A percentile compares a stretch with the other conserved stretches of the same genome.
phyloP scores from a whole-genome alignment of 805 yeast species.

The Ogataea sp. region DNA sequence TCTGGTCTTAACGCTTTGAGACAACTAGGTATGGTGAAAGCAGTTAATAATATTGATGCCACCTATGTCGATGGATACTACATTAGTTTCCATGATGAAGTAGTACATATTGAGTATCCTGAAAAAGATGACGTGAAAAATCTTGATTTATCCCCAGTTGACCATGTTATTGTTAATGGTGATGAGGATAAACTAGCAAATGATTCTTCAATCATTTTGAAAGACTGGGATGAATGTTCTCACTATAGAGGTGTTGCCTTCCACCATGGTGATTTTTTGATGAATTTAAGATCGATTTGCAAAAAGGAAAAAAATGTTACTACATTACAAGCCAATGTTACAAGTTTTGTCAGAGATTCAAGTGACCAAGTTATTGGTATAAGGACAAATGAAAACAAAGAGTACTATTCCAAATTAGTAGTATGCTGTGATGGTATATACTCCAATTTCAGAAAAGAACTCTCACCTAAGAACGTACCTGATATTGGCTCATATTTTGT shows the following conservation, averaged over 20 bases:
- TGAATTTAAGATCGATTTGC: constrained; percentile 68
- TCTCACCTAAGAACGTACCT: constrained; percentile 56
- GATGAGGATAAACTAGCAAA: constrained; percentile 44
- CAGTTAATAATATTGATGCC: constrained; percentile 72
- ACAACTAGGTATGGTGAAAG: constrained; percentile 75
- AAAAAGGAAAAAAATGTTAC: constrained; percentile 66
- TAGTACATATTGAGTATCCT: constrained; percentile 64
- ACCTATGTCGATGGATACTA: constrained; percentile 73
- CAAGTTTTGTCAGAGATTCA: constrained; percentile 47
- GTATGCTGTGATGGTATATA: constrained; percentile 90
- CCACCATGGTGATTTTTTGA: constrained; percentile 85
- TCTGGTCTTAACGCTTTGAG: constrained; percentile 83
- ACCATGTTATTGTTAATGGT: constrained; percentile 46
- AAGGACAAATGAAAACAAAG: constrained; percentile 37
- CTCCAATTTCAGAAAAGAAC: constrained; percentile 79
- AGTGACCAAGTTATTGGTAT: constrained; percentile 65
- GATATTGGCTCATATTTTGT: constrained; percentile 75
- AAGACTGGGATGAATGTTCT: constrained; percentile 52
- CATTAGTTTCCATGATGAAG: constrained; percentile 54
- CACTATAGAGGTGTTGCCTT: constrained; percentile 73
- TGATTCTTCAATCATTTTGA: constrained; percentile 37
- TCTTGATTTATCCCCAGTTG: constrained; percentile 36
- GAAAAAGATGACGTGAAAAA: constrained; percentile 42
- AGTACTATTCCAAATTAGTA: constrained; percentile 55
- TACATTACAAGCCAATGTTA: constrained; percentile 77